Base-by-base conservation (phyloP, 805 yeast genomes). In the Zygosaccharomyces bailii region DNA sequence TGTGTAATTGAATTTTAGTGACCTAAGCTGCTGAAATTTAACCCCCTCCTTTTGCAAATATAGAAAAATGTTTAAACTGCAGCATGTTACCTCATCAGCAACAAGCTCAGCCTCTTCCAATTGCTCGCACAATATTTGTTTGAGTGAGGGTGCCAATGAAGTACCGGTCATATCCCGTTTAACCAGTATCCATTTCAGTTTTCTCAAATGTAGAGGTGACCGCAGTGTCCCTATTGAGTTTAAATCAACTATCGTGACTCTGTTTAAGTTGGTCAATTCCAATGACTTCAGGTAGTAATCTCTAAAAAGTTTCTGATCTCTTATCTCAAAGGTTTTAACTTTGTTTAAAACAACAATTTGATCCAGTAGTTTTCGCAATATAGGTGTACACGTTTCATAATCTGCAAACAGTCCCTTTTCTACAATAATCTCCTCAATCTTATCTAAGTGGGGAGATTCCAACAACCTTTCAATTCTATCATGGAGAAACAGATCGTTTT, bases 401-500 rank as follows among this genome's bases (percentile, higher is more conserved):
- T 65, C 64, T 4, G 55, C 35, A 44, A 69, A 69, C 1, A 57
- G 47, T 1, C 52, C 53, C 4, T 57, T 68, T 16, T 63, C 61
- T 0, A 76, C 59, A 0, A 55, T 55, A 2, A 77, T 52, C 21
- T 66, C 60, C 32, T 66, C 57, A 2, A 77, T 59, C 31, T 56
- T 53, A 3, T 43, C 11, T 16, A 66, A 61, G 16, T 75, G 58
- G 4, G 60, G 58, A 2, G 67, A 61, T 16, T 68, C 68, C 9
- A 67, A 37, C 32, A 80, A 56, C 2, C 72, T 60, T 30, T 66
- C 66, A 37, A 79, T 63, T 48, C 75, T 67, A 17, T 68, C 57
- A 20, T 60, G 51, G 8, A 68, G 56, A 14, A 72, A 56, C 35
- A 68, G 51, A 23, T 64, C 68, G 41, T 73, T 69, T 36, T 69